These are phyloP conservation scores for Glomus cerebriforme DNA, from an alignment of 192 early-diverging fungal genomes.

Conservation along the genomic window DNA sequence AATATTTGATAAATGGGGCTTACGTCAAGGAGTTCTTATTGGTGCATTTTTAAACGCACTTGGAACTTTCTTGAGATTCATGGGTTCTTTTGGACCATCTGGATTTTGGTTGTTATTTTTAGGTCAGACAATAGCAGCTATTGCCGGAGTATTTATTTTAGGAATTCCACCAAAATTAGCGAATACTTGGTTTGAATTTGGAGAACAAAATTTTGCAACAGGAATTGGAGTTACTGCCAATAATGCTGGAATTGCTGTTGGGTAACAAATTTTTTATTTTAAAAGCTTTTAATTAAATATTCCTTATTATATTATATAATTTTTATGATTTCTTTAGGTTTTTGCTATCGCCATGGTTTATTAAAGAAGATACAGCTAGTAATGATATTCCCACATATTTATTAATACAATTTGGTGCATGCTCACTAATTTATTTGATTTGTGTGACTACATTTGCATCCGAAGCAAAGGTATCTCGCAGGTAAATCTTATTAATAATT, in stretches of 20 bases:
- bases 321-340: conserved; percentile 29
- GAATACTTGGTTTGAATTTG: conserved; percentile 53
- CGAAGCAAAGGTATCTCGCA: background rate
- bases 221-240: conserved; percentile 46
- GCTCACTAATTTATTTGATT: conserved; percentile 17
- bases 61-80: conserved; percentile 36
- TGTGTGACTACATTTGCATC: conserved; percentile 18
- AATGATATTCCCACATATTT: conserved; percentile 42
- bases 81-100: conserved; percentile 37
- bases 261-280: conserved; percentile 1
- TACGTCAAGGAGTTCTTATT: conserved; percentile 40
- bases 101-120: conserved; percentile 46
- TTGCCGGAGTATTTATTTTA: conserved; percentile 59
- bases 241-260: conserved; percentile 45
- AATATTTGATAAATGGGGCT: conserved; percentile 40
- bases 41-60: conserved; percentile 43
- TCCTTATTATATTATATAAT: background rate
- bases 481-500: background rate
- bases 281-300: background rate
- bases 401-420: conserved; percentile 37
- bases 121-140: conserved; percentile 52
- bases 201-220: conserved; percentile 48
- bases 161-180: conserved; percentile 60
- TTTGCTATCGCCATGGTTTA: conserved; percentile 40
- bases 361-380: conserved; percentile 36